phyloP scores from a whole-genome alignment of 805 yeast species.

The Zygoascus biomembranicola region DNA sequence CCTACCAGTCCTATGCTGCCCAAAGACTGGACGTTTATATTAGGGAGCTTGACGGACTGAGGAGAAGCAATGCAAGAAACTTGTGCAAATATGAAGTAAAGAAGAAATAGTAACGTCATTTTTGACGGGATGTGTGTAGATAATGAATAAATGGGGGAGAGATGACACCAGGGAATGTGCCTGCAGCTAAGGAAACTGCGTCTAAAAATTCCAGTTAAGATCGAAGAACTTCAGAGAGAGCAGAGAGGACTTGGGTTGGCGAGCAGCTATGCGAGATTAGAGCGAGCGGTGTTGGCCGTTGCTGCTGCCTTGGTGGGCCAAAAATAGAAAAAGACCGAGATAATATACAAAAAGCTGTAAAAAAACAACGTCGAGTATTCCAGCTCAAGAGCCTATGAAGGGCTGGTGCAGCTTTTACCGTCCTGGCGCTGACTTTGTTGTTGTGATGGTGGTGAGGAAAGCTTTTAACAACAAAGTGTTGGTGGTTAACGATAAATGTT shows the following conservation, averaged over 20 bases:
- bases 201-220: not conserved
- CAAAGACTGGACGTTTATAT: slow-evolving; percentile 15
- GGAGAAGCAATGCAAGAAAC: not conserved
- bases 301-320: not conserved
- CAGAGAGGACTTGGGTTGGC: too few species aligned
- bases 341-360: not conserved
- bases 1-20: slow-evolving; percentile 31
- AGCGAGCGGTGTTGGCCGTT: not conserved
- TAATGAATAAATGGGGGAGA: too few species aligned
- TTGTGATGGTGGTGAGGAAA: not conserved
- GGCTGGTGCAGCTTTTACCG: not conserved
- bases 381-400: not conserved
- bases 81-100: not conserved
- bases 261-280: too few species aligned
- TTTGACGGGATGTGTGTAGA: not conserved
- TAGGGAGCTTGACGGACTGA: slow-evolving; percentile 18
- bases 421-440: not conserved
- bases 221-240: too few species aligned
- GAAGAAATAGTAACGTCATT: not conserved
- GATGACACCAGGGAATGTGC: too few species aligned
- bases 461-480: not conserved
- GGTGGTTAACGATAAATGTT: not conserved
- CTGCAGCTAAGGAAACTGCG: not conserved
- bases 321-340: not conserved
- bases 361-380: not conserved